A percentile compares a stretch with the other conserved stretches of the same genome.
phyloP scores from a whole-genome alignment of 306 rosid species.

The Citrullus amarus region DNA sequence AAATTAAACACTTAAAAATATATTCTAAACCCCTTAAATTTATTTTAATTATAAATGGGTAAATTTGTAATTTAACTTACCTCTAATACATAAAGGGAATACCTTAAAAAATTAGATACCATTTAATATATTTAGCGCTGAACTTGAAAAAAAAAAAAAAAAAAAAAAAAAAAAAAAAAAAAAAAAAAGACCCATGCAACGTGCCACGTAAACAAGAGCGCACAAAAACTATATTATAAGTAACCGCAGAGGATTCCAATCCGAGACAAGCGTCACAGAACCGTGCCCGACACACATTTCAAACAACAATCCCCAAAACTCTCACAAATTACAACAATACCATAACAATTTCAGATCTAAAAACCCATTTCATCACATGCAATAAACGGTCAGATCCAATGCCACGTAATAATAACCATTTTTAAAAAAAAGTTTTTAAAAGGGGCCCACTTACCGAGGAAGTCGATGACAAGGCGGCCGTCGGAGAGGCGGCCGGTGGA shows the following conservation, averaged over 20 bases:
- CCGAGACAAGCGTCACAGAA: not conserved
- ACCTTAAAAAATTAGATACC: too few species aligned
- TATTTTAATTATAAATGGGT: too few species aligned
- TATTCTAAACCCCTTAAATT: too few species aligned
- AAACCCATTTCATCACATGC: not conserved
- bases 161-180: not conserved
- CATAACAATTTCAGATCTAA: not conserved
- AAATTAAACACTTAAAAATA: too few species aligned
- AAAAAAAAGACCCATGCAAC: not conserved
- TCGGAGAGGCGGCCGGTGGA: conserved; percentile 85
- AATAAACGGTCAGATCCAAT: not conserved
- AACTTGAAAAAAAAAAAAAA: not conserved
- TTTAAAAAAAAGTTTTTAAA: too few species aligned
- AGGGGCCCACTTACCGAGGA: conserved; percentile 44
- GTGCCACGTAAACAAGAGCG: not conserved
- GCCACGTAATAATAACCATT: not conserved
- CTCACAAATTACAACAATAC: not conserved
- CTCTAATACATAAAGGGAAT: too few species aligned
- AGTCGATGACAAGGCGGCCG: conserved; percentile 72
- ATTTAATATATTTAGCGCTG: too few species aligned
- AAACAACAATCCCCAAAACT: not conserved
- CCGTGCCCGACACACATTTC: not conserved
- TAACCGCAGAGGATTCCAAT: not conserved
- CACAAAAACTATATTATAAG: not conserved
- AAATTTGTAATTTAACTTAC: too few species aligned